phyloP scores from a whole-genome alignment of 228 moss, liverwort and hornwort species.

The Sphagnum fallax region DNA sequence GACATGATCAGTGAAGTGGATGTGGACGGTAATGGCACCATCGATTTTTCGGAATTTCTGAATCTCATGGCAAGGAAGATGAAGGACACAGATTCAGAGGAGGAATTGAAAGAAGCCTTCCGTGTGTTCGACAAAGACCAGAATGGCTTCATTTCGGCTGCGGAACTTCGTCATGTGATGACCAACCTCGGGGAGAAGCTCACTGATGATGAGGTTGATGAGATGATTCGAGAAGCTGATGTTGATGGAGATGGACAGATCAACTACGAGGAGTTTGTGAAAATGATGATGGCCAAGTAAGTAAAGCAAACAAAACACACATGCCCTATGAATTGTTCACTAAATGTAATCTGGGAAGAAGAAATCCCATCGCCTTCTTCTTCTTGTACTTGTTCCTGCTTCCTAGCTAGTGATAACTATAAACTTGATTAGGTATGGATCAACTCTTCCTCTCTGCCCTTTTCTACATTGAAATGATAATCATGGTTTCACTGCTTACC shows the following conservation, averaged over 20 bases:
- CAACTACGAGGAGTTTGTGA: conserved; percentile 56
- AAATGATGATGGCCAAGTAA: conserved; percentile 28
- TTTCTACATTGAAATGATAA: no score
- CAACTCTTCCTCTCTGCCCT: no score
- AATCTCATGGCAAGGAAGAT: conserved; percentile 52
- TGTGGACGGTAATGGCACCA: conserved; percentile 44
- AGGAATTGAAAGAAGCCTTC: conserved; percentile 61
- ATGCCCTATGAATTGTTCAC: no score
- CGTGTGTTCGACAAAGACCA: conserved; percentile 58
- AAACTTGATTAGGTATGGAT: no score
- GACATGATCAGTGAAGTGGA: conserved; percentile 53
- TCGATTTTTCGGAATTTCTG: conserved; percentile 44
- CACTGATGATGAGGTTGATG: conserved; percentile 52
- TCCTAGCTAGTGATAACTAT: no score
- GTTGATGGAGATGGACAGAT: conserved; percentile 54
- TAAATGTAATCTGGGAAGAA: no score
- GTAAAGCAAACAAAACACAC: no score
- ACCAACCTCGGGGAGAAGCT: conserved; percentile 53
- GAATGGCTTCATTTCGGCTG: conserved; percentile 14
- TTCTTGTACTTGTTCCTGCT: no score
- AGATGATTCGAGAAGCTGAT: conserved; percentile 59
- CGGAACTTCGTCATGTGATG: conserved; percentile 59
- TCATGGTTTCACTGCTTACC: no score
- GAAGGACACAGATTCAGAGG: conserved; percentile 59
- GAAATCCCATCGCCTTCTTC: no score